A percentile compares a stretch with the other conserved stretches of the same genome.
Evolutionary conservation across 2,329 filamentous ascomycete genomes (phyloP).

Genomic region (Dactylonectria estremocensis): DNA sequence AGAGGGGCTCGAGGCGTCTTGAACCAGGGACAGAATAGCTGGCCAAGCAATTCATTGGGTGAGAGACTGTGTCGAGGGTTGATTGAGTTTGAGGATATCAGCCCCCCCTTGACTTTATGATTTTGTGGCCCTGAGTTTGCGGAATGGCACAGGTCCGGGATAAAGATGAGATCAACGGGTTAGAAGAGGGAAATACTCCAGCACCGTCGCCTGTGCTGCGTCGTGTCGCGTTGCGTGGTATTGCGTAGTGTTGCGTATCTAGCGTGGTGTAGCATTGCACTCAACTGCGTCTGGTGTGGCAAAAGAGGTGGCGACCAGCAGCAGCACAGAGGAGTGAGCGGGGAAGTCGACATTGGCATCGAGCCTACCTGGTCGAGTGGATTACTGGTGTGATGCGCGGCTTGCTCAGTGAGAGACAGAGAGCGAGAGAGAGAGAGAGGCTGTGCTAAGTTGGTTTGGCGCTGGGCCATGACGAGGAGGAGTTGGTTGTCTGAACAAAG

Average conservation of each 20-base stretch:
- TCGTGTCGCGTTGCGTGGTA: slow-evolving; percentile 22
- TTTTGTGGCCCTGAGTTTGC: slow-evolving; percentile 9
- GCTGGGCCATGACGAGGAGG: slow-evolving; percentile 1
- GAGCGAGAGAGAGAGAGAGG: slow-evolving; percentile 5
- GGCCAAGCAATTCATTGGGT: slow-evolving; percentile 20
- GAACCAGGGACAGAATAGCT: slow-evolving; percentile 12
- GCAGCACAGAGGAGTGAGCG: slow-evolving; percentile 1
- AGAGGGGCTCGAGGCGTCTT: slow-evolving; percentile 18
- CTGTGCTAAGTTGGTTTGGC: slow-evolving; percentile 4
- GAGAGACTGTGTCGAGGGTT: slow-evolving; percentile 16
- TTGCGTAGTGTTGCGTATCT: neutral
- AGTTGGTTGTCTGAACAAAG: neutral
- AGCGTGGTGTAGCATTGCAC: neutral
- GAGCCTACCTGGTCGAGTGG: neutral
- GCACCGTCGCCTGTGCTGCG: neutral
- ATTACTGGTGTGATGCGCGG: neutral
- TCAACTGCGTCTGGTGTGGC: slow-evolving; percentile 12
- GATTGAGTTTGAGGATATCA: slow-evolving; percentile 27
- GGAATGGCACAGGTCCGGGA: slow-evolving; percentile 1
- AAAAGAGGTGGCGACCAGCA: neutral
- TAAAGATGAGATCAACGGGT: neutral
- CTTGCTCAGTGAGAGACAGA: neutral
- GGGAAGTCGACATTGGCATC: neutral
- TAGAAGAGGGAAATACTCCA: neutral
- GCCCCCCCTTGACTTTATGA: slow-evolving; percentile 17